Percentiles rank a stretch among this genome's conserved stretches.
phyloP scores from a whole-genome alignment of 2,329 filamentous ascomycete species.

The Curvularia eragrostidis region DNA sequence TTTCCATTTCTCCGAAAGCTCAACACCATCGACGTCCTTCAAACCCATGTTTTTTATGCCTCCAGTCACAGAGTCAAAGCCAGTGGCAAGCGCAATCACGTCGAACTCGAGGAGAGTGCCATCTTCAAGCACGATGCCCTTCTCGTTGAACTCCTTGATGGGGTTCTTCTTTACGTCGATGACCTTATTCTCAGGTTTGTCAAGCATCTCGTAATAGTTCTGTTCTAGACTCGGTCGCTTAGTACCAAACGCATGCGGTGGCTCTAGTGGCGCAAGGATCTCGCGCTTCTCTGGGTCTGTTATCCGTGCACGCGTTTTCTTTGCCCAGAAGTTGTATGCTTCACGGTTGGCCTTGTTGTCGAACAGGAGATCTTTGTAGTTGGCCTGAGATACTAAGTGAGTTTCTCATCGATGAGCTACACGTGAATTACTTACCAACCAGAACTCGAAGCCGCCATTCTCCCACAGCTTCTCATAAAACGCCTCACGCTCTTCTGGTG shows the following conservation, averaged over 20 bases:
- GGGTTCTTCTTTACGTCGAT: conserved; percentile 54
- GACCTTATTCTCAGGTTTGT: conserved; percentile 53
- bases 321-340: conserved; percentile 57
- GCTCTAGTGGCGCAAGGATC: conserved; percentile 54
- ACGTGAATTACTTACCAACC: conserved; percentile 51
- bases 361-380: conserved; percentile 52
- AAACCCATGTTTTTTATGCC: conserved; percentile 52
- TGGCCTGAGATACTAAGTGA: conserved; percentile 2
- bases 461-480: conserved; percentile 54
- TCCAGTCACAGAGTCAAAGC: conserved; percentile 55
- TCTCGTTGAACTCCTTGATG: conserved; percentile 49
- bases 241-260: conserved; percentile 55
- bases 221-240: conserved; percentile 58
- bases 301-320: conserved; percentile 53
- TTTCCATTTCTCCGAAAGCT: conserved; percentile 52
- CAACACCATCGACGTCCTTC: conserved; percentile 47
- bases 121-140: conserved; percentile 51
- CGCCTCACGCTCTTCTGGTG: conserved; percentile 51
- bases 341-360: conserved; percentile 53
- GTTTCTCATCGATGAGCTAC: not conserved
- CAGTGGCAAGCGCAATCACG: conserved; percentile 55
- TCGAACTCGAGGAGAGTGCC: conserved; percentile 53
- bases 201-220: conserved; percentile 56
- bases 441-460: conserved; percentile 52
- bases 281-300: conserved; percentile 54